Evolutionary conservation across 2,329 filamentous ascomycete species (phyloP).

Genomic region (Botrytis cinerea): DNA sequence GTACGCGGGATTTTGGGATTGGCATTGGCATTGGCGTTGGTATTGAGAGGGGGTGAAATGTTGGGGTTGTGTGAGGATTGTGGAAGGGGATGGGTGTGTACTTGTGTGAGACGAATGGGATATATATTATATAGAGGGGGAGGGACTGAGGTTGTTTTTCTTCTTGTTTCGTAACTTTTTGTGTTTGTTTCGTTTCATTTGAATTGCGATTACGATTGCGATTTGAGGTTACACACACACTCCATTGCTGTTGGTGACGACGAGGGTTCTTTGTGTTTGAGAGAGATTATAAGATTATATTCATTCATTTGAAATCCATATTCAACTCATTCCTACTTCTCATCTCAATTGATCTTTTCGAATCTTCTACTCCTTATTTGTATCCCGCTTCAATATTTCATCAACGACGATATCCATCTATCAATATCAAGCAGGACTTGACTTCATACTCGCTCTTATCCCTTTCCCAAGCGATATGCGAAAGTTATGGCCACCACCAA

Average conservation of each 20-base stretch:
- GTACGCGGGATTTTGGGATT: background rate
- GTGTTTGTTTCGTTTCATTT: conserved; percentile 3
- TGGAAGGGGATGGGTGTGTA: background rate
- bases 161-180: background rate
- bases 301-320: background rate
- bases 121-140: background rate
- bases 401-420: background rate
- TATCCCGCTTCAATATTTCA: background rate
- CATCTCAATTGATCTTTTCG: background rate
- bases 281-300: background rate
- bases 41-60: background rate
- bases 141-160: conserved; percentile 17
- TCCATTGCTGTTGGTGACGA: background rate
- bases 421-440: conserved; percentile 8
- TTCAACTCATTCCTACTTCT: background rate
- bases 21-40: background rate
- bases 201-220: background rate
- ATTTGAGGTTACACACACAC: background rate
- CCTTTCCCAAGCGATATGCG: conserved; percentile 36
- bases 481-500: conserved; percentile 41
- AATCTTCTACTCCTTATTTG: background rate
- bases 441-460: background rate
- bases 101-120: background rate
- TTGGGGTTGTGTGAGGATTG: no score
- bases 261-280: background rate